phyloP scores from a whole-genome alignment of 2,329 filamentous ascomycete genomes.

The Penicillium sp. region DNA sequence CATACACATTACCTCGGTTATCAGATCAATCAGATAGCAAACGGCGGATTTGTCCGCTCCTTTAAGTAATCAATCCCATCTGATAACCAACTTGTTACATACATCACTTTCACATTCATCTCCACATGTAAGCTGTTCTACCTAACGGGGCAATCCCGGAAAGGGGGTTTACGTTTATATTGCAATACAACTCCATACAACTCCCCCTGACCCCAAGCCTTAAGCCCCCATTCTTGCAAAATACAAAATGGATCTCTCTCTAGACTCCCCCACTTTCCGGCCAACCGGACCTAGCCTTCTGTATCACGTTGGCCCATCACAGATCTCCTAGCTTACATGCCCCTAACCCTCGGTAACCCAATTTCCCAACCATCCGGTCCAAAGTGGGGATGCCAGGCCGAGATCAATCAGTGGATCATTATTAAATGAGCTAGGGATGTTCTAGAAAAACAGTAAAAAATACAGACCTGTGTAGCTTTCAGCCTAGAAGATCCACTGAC shows the following conservation, averaged over 20 bases:
- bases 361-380: constrained; percentile 4
- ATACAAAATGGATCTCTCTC: background rate
- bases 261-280: constrained; percentile 15
- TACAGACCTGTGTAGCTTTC: background rate
- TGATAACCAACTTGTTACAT: constrained; percentile 3
- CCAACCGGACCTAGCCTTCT: background rate
- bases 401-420: constrained; percentile 8
- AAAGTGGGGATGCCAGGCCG: constrained; percentile 5
- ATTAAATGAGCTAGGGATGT: background rate
- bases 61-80: constrained; percentile 6
- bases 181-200: background rate
- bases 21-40: constrained; percentile 15
- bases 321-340: background rate
- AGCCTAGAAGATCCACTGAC: background rate
- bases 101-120: background rate
- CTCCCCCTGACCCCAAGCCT: background rate
- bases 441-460: constrained; percentile 4
- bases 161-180: background rate
- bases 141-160: background rate
- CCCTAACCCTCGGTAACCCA: background rate
- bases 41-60: background rate
- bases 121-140: background rate
- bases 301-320: background rate
- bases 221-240: background rate
- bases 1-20: constrained; percentile 10